phyloP scores from a whole-genome alignment of 129 eudicot genomes.

The Flaveria sonorensis region DNA sequence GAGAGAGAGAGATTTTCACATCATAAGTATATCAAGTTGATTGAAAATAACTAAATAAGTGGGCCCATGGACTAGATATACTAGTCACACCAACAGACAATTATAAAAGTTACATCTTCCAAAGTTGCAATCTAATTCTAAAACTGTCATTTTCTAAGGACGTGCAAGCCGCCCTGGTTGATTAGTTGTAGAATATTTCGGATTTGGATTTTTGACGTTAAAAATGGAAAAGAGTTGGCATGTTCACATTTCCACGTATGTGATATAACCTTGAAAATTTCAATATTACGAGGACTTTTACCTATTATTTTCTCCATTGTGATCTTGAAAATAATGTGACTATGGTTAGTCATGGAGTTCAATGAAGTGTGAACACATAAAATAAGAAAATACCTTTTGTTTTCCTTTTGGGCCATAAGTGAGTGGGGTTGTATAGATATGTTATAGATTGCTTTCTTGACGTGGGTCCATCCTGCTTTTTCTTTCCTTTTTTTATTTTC shows the following conservation, averaged over 20 bases:
- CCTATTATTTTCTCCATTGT: not conserved
- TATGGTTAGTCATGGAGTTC: not conserved
- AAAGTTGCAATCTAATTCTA: not conserved
- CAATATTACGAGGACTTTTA: not conserved
- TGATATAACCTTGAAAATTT: not conserved
- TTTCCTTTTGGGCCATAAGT: too few relatives aligned
- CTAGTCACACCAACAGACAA: constrained; percentile 12
- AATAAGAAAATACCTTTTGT: too few relatives aligned
- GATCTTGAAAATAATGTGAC: not conserved
- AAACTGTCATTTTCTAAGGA: not conserved
- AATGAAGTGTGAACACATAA: constrained; percentile 28
- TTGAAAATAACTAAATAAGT: too few relatives aligned
- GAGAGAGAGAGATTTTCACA: too few relatives aligned
- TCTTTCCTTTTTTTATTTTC: too few relatives aligned
- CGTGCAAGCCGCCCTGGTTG: not conserved
- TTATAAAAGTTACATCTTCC: not conserved
- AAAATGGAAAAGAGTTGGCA: not conserved
- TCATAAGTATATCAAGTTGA: too few relatives aligned
- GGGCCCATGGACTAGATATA: not conserved
- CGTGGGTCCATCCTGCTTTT: too few relatives aligned
- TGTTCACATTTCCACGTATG: not conserved
- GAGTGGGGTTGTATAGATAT: too few relatives aligned
- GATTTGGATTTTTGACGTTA: not conserved
- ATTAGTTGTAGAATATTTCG: not conserved
- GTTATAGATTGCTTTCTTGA: too few relatives aligned